Percentiles rank a stretch among this genome's conserved stretches.
Conservation (phyloP, 768 basidiomycete species). For the Termitomyces sp. region DNA sequence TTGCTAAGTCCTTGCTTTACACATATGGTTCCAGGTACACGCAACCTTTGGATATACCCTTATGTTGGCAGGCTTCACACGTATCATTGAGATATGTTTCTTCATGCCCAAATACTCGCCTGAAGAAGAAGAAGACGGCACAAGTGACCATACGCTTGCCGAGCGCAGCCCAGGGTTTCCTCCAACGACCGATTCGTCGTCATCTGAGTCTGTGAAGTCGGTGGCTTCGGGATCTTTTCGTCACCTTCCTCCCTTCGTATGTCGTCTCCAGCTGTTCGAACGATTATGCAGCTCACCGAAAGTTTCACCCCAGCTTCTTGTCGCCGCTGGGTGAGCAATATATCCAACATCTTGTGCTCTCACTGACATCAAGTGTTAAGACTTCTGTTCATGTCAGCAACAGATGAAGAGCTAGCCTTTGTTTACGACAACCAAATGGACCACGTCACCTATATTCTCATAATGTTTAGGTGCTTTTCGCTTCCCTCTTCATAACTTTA, state of each 20-base stretch:
- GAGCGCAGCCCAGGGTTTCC: constrained; percentile 22
- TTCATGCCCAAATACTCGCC: constrained; percentile 35
- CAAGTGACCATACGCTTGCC: constrained; percentile 65
- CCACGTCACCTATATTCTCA: constrained; percentile 84
- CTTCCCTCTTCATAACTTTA: neutral
- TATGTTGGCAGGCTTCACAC: constrained; percentile 74
- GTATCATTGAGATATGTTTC: constrained; percentile 84
- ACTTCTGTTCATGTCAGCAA: constrained; percentile 86
- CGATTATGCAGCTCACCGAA: constrained; percentile 1
- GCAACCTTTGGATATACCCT: constrained; percentile 80
- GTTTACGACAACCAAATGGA: constrained; percentile 76
- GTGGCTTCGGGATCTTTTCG: constrained; percentile 62
- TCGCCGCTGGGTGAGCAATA: constrained; percentile 57
- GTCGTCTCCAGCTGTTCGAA: constrained; percentile 25
- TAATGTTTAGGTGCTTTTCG: constrained; percentile 63
- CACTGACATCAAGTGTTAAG: constrained; percentile 25
- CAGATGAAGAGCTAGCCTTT: constrained; percentile 81
- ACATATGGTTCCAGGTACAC: constrained; percentile 54
- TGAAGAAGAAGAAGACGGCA: constrained; percentile 42
- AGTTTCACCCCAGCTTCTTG: constrained; percentile 47
- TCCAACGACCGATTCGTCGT: constrained; percentile 4
- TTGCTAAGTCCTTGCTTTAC: neutral
- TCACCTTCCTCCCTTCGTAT: constrained; percentile 84
- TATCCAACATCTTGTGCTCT: neutral
- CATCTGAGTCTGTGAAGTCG: constrained; percentile 22